These are phyloP conservation scores for Seiridium cupressi DNA, from an alignment of 2,329 filamentous ascomycete species.

Conservation along the genomic window DNA sequence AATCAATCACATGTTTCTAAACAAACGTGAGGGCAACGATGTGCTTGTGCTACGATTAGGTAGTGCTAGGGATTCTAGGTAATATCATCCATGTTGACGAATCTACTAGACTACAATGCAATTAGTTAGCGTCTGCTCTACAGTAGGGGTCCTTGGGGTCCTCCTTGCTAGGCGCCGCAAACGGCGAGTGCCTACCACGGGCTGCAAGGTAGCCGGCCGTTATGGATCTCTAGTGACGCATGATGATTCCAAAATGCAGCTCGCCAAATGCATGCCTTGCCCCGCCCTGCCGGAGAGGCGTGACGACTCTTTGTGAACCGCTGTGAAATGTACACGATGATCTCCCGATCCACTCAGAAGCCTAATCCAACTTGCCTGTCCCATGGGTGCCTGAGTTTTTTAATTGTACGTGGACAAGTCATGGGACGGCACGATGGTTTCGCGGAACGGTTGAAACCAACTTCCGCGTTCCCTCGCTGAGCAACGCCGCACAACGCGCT, in stretches of 20 bases:
- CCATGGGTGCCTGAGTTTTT: background rate
- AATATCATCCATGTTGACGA: too few relatives aligned
- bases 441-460: background rate
- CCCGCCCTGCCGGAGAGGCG: background rate
- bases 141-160: too few relatives aligned
- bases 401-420: background rate
- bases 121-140: too few relatives aligned
- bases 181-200: too few relatives aligned
- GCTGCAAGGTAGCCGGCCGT: background rate
- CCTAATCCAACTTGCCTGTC: background rate
- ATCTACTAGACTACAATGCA: too few relatives aligned
- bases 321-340: background rate
- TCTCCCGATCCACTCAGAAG: background rate
- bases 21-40: too few relatives aligned
- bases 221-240: background rate
- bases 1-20: too few relatives aligned
- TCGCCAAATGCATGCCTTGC: background rate
- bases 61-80: too few relatives aligned
- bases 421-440: background rate
- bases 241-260: background rate
- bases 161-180: too few relatives aligned
- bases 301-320: background rate
- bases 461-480: background rate
- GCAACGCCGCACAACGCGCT: background rate
- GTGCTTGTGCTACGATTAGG: too few relatives aligned